phyloP scores from a whole-genome alignment of 306 rosid genomes.

The Quercus dentata region DNA sequence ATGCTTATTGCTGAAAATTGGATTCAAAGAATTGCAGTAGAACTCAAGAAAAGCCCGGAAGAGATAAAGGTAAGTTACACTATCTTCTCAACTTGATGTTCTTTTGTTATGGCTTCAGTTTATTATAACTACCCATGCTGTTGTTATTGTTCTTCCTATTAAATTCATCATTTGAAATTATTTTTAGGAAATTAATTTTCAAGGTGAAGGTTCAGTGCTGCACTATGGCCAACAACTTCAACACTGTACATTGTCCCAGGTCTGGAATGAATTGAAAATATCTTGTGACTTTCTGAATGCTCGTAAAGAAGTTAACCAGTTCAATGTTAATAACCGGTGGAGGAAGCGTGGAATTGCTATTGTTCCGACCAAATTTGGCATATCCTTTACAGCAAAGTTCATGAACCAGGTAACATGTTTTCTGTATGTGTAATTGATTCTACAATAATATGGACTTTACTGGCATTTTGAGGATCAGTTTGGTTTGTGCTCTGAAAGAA shows the following conservation, averaged over 20 bases:
- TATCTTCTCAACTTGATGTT: not conserved
- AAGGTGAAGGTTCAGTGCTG: slow-evolving; percentile 74
- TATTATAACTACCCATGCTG: slow-evolving; percentile 6
- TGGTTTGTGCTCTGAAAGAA: not conserved
- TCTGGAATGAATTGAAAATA: slow-evolving; percentile 74
- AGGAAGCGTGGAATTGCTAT: slow-evolving; percentile 88
- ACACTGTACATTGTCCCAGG: slow-evolving; percentile 64
- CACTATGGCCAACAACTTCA: slow-evolving; percentile 81
- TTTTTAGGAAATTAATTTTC: slow-evolving; percentile 82
- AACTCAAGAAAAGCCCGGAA: slow-evolving; percentile 81
- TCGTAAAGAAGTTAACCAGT: slow-evolving; percentile 59
- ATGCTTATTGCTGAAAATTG: slow-evolving; percentile 91
- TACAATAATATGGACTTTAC: not conserved
- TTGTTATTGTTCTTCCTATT: slow-evolving; percentile 12
- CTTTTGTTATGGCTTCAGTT: slow-evolving; percentile 14
- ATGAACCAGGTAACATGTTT: slow-evolving; percentile 78
- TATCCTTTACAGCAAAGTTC: slow-evolving; percentile 74
- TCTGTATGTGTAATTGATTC: not conserved
- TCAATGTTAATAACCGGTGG: slow-evolving; percentile 75
- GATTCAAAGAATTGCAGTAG: slow-evolving; percentile 84
- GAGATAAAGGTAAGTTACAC: slow-evolving; percentile 63
- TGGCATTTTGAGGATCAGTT: not conserved
- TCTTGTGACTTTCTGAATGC: slow-evolving; percentile 69
- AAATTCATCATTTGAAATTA: slow-evolving; percentile 22
- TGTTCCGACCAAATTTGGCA: slow-evolving; percentile 94